Evolutionary conservation across 2,329 filamentous ascomycete species (phyloP).

Genomic region (Ceratocystiopsis sp.): DNA sequence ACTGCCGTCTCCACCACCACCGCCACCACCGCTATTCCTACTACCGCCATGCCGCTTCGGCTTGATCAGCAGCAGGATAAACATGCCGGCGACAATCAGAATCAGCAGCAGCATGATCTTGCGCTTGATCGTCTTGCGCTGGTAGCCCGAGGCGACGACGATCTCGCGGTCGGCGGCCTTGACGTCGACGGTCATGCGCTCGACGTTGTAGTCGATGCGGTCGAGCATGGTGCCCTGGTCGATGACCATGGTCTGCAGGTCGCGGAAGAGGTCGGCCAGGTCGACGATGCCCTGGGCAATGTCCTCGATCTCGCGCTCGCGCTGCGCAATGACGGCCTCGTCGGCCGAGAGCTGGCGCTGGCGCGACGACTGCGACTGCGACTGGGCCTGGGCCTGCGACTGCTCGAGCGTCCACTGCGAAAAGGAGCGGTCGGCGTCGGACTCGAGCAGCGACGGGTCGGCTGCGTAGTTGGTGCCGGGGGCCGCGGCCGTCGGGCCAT

Average conservation of each 20-base stretch:
- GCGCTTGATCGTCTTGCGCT: conserved; percentile 72
- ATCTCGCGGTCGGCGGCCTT: conserved; percentile 88
- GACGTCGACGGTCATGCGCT: conserved; percentile 84
- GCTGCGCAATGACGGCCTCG: conserved; percentile 72
- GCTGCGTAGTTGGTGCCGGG: conserved; percentile 25
- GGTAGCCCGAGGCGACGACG: conserved; percentile 73
- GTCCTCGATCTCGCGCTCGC: conserved; percentile 91
- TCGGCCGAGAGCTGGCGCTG: conserved; percentile 54
- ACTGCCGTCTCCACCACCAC: too few species aligned
- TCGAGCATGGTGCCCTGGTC: conserved; percentile 83
- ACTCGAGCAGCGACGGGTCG: conserved; percentile 80
- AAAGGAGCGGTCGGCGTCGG: conserved; percentile 81
- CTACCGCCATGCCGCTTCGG: conserved; percentile 36
- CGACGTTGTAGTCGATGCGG: conserved; percentile 95
- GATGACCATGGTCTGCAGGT: conserved; percentile 89
- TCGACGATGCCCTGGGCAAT: conserved; percentile 98
- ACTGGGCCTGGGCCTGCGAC: conserved; percentile 42
- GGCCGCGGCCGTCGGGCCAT: conserved; percentile 19
- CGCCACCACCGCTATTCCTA: not conserved
- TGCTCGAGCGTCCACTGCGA: conserved; percentile 80
- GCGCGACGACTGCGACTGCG: conserved; percentile 47
- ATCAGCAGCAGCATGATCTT: conserved; percentile 85
- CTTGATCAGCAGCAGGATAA: conserved; percentile 71
- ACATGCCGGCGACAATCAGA: conserved; percentile 67
- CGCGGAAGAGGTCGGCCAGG: conserved; percentile 88